Base-by-base conservation (phyloP, 192 early-diverging fungal genomes). In the Funneliformis geosporum region DNA sequence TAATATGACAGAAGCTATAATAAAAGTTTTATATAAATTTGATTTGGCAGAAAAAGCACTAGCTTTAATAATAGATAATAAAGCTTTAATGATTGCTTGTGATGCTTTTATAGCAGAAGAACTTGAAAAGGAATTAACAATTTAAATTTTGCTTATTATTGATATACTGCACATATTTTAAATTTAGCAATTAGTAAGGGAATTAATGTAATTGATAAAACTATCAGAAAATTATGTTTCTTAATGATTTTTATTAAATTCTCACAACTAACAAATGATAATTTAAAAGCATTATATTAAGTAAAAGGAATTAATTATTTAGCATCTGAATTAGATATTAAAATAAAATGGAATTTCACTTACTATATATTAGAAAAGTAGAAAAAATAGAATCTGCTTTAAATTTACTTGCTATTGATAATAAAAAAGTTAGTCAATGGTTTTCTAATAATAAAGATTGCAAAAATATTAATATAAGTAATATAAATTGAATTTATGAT, bases 61-160 rank as follows among this genome's bases (percentile, higher is more conserved):
- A 27, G 70, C 43, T 11, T 73, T 73, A 46, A 73, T 21, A 4
- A 73, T 7, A 21, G 43, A 73, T n/a, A 50, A 73, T 73, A 44
- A 1, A 47, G 5, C 23, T 12, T 25, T n/a, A 23, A 73, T 73
- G 43, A 28, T 73, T 50, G 3, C 14, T 2, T 44, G 43, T 23
- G 44, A 44, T 18, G 8, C 0, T 25, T 43, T 44, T 38, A 46
- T 47, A 50, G 14, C 28, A 73, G 47, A 43, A 47, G 0, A 73
- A 16, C 7, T 47, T 12, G 8, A 38, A 66, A 11, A 44, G 0
- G 43, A 18, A 50, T 16, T 46, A 25, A 50, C 1, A 23, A 46
- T 55, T 7, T 28, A 25, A 4, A 14, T 28, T 47, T 73, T 9
- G 4, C 40, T n/a, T n/a, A 73, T 46, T 73, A 73, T 47, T 6